These are phyloP conservation scores for Pseudonectria buxi DNA, from an alignment of 2,329 filamentous ascomycete genomes.

Conservation along the genomic window DNA sequence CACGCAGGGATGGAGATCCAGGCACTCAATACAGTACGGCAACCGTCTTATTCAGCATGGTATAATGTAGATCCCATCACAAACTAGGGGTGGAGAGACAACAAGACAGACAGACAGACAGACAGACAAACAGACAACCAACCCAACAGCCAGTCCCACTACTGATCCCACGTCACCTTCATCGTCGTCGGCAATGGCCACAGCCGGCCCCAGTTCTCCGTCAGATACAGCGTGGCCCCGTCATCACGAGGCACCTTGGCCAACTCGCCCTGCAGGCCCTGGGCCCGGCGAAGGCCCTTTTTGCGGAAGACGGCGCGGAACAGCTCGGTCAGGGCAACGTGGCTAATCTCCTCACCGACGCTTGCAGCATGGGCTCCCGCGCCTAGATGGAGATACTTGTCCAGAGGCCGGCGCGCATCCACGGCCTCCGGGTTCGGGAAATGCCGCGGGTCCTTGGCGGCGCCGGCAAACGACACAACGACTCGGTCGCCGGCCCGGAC, in stretches of 20 bases:
- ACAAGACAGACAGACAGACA: background rate
- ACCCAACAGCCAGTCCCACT: no score
- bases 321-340: slow-evolving; percentile 59
- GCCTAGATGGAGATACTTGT: slow-evolving; percentile 59
- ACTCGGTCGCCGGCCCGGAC: slow-evolving; percentile 53
- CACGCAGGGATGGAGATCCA: no score
- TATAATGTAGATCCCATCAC: no score
- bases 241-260: slow-evolving; percentile 55
- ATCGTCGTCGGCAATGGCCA: slow-evolving; percentile 45
- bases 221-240: slow-evolving; percentile 55
- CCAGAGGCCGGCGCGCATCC: slow-evolving; percentile 55
- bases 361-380: slow-evolving; percentile 55
- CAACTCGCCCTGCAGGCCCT: slow-evolving; percentile 58
- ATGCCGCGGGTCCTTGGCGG: slow-evolving; percentile 47
- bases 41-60: no score
- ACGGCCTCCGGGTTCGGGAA: slow-evolving; percentile 58
- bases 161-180: slow-evolving; percentile 46
- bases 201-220: slow-evolving; percentile 53
- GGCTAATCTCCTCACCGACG: slow-evolving; percentile 53
- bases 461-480: slow-evolving; percentile 54
- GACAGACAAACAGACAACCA: no score
- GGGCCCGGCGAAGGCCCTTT: slow-evolving; percentile 52
- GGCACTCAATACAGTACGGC: no score
- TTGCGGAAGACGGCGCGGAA: slow-evolving; percentile 58
- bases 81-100: background rate